Base-by-base conservation (phyloP, 2,329 filamentous ascomycete species). In the Colletotrichum incanum region DNA sequence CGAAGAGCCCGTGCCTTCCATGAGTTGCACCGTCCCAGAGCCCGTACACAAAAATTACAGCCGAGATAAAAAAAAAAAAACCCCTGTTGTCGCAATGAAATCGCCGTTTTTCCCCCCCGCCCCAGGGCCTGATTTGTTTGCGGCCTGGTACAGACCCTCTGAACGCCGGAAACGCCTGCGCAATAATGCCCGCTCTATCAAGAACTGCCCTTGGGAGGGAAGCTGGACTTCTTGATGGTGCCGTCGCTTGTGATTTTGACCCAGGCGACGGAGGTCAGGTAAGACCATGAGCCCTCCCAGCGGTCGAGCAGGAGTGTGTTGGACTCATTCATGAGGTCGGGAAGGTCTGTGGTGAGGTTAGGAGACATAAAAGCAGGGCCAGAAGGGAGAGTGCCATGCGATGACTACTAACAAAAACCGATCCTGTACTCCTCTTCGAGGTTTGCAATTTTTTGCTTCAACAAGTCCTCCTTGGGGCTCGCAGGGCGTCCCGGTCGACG, bases 221-320 rank as follows among this genome's bases (percentile, higher is more conserved):
- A 98, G 73, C 87, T 92, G 31, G 93, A 93, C n/a, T 90, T 84
- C 77, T 91, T 89, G 74, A 91, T 87, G 16, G 81, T 84, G 5
- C 94, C 94, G 39, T 88, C 86, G 68, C 87, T 90, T 5, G 89
- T 88, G 67, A 98, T 85, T 73, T 94, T 91, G 73, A 94, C 87
- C 87, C 95, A 98, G 72, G 91, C 90, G 75, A 98, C 81, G 11
- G 89, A 92, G 43, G 91, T 90, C 74, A 98, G 87, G 77, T 93
- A 92, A 11, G 93, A 88, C 96, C 96, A 98, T 34, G 93, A 89
- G 5, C 93, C 93, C 75, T 94, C 93, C 94, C 95, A 98, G 28
- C 87, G 86, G 74, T 90, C 88, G 50, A 98, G 82, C 75, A 89
- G 87, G 69, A 87, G 82, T 63, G 93, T 83, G 75, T 92, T 94